Conservation (phyloP, 176 grass and related monocot genomes). For the Zoysia pacifica region DNA sequence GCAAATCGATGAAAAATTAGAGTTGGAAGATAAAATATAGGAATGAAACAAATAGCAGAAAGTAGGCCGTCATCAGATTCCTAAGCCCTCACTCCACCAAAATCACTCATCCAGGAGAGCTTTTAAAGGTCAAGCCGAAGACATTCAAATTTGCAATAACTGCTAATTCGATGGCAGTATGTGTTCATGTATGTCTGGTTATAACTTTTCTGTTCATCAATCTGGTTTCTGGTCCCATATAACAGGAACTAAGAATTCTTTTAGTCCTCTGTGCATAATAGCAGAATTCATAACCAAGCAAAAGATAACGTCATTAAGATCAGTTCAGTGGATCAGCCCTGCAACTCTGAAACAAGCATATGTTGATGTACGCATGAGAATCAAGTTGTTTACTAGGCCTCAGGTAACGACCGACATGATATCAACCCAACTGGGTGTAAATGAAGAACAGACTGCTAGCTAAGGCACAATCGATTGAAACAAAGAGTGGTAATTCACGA, state of each 20-base stretch:
- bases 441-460: not conserved
- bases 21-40: not conserved
- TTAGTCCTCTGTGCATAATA: not conserved
- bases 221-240: not conserved
- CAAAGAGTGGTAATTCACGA: not conserved
- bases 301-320: not conserved
- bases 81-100: not conserved
- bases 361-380: not conserved
- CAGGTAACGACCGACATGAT: not conserved
- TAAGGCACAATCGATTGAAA: not conserved
- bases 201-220: not conserved
- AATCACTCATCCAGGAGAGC: too few species aligned
- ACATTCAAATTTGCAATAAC: not conserved
- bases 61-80: not conserved
- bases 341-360: not conserved
- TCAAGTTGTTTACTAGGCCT: not conserved
- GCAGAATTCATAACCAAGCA: not conserved
- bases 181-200: not conserved
- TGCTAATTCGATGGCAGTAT: not conserved
- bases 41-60: slow-evolving; percentile 23
- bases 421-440: not conserved
- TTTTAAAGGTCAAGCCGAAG: not conserved
- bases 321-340: not conserved
- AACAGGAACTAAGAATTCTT: not conserved
- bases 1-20: not conserved